Conservation (phyloP, 345 rosid genomes). For the Erodium maritimum region DNA sequence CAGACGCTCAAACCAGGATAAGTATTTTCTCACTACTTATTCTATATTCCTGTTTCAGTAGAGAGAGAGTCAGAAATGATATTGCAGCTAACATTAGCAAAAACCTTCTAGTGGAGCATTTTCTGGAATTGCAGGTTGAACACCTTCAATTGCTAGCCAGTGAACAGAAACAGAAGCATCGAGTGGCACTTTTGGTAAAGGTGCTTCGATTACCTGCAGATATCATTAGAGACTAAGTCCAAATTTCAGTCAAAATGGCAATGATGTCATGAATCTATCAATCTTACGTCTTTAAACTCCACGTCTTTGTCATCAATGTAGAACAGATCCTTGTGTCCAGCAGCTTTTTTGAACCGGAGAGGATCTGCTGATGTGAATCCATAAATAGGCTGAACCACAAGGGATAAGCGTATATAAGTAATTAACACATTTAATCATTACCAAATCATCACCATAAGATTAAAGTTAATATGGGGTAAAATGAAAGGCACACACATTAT, state of each 20-base stretch:
- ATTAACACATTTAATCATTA: too few relatives aligned
- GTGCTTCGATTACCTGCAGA: constrained; percentile 54
- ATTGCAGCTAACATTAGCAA: background rate
- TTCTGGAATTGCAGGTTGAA: constrained; percentile 71
- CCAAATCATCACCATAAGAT: too few relatives aligned
- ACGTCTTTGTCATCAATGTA: constrained; percentile 64
- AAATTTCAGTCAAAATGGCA: too few relatives aligned
- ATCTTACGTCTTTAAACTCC: constrained; percentile 61
- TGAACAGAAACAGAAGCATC: constrained; percentile 46
- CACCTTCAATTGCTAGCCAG: constrained; percentile 89
- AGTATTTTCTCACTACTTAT: too few relatives aligned
- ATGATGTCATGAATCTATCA: background rate
- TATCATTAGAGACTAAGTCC: background rate
- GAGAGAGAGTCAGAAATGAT: background rate
- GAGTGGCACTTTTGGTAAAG: constrained; percentile 45
- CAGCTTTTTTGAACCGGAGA: constrained; percentile 54
- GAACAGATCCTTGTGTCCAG: constrained; percentile 60
- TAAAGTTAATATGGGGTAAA: too few relatives aligned
- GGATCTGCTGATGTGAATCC: constrained; percentile 53
- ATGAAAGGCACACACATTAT: too few relatives aligned
- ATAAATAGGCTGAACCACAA: constrained; percentile 41
- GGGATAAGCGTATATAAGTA: constrained; percentile 4
- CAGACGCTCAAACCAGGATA: background rate
- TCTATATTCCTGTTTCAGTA: too few relatives aligned
- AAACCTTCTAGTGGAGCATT: constrained; percentile 60